These are phyloP conservation scores for Tolypocladium endophyticum DNA, from an alignment of 2,329 filamentous ascomycete genomes.

Conservation along the genomic window DNA sequence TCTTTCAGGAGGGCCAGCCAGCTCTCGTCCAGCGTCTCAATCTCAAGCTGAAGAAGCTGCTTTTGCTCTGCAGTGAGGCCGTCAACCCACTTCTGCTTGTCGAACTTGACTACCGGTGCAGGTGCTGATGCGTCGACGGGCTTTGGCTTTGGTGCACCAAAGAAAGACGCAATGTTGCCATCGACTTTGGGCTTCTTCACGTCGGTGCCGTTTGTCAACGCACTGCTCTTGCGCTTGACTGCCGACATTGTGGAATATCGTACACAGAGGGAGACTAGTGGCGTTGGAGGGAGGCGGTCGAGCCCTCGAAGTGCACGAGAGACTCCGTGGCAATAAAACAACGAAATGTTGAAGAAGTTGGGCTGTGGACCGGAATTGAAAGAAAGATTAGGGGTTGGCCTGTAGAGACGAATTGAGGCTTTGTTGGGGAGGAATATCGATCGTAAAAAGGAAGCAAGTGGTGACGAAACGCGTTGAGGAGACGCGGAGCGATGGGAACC, in stretches of 20 bases:
- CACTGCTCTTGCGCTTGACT: conserved; percentile 56
- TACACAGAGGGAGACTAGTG: background rate
- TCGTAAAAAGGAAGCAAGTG: background rate
- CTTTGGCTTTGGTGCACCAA: conserved; percentile 53
- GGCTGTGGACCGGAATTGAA: background rate
- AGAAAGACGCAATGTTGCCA: conserved; percentile 81
- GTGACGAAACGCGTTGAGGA: background rate
- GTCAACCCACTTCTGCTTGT: conserved; percentile 85
- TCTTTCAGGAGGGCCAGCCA: conserved; percentile 88
- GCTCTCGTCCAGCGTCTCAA: conserved; percentile 81
- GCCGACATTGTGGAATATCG: conserved; percentile 34
- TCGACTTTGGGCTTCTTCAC: conserved; percentile 65
- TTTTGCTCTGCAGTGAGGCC: conserved; percentile 72
- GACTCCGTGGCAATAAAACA: conserved; percentile 6
- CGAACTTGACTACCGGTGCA: conserved; percentile 47
- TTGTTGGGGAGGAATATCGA: background rate
- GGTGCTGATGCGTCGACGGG: conserved; percentile 19
- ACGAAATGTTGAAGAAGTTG: conserved; percentile 7
- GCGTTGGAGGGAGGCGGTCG: conserved; percentile 6
- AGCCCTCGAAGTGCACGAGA: conserved; percentile 3
- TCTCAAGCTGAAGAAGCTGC: conserved; percentile 74
- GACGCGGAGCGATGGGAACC: background rate
- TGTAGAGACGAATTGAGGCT: background rate
- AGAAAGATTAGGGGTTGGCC: background rate
- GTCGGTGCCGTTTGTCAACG: conserved; percentile 32